Conservation (phyloP, 2,329 filamentous ascomycete genomes). For the Monosporascus sp. region DNA sequence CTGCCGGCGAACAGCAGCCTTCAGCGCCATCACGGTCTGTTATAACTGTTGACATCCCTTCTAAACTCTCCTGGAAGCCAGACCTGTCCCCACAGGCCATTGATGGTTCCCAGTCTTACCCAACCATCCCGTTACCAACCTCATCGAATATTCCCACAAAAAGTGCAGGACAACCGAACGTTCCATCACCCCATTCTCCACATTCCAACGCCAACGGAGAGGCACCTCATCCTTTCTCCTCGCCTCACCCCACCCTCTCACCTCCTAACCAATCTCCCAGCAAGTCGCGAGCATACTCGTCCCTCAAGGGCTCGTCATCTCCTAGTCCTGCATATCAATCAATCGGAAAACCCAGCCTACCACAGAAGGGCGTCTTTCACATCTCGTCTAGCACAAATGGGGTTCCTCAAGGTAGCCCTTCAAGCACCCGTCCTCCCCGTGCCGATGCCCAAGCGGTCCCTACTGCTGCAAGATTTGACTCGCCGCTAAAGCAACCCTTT, state of each 20-base stretch:
- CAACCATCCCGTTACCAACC: slow-evolving; percentile 11
- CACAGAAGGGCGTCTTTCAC: slow-evolving; percentile 28
- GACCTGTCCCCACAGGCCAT: slow-evolving; percentile 7
- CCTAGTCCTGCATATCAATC: slow-evolving; percentile 14
- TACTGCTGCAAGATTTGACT: slow-evolving; percentile 18
- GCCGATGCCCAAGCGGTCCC: slow-evolving; percentile 14
- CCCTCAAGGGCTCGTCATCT: slow-evolving; percentile 29
- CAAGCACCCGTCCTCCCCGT: slow-evolving; percentile 15
- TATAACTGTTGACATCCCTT: slow-evolving; percentile 15
- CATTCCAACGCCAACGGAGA: slow-evolving; percentile 22
- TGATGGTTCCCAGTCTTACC: slow-evolving; percentile 13
- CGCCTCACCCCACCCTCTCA: slow-evolving; percentile 35
- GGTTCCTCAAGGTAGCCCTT: slow-evolving; percentile 9
- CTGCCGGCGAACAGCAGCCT: slow-evolving; percentile 11
- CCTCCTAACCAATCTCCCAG: slow-evolving; percentile 36
- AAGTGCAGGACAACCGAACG: slow-evolving; percentile 19
- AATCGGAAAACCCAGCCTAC: slow-evolving; percentile 16
- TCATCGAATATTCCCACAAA: slow-evolving; percentile 22
- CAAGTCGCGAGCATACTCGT: slow-evolving; percentile 34
- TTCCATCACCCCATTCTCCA: slow-evolving; percentile 19
- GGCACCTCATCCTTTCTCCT: slow-evolving; percentile 36
- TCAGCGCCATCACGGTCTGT: slow-evolving; percentile 5
- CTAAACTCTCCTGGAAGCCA: slow-evolving; percentile 7
- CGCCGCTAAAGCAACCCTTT: slow-evolving; percentile 22
- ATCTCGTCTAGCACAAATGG: slow-evolving; percentile 21